Evolutionary conservation across 2,329 filamentous ascomycete species (phyloP), one percentile per base, ranked within the genome.

Genomic region (Colletotrichum truncatum): DNA sequence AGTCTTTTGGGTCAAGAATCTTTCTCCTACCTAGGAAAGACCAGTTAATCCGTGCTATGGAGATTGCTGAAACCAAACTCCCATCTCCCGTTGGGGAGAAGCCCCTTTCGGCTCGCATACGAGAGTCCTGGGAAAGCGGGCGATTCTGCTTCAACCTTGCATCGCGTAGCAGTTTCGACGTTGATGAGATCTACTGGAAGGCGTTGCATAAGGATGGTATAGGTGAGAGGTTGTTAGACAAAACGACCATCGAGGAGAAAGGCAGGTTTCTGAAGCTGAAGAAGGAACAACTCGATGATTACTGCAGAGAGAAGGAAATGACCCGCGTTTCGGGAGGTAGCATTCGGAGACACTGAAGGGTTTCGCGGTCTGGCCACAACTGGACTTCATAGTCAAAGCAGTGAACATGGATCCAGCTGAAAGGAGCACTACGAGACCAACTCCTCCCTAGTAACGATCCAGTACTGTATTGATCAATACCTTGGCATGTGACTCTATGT

Each of bases 91-190:
- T 9, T 3, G 38, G 12, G 9, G 57, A 57, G 23, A 61, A 53
- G 4, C 54, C 18, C 16, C 69, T 73, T 25, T 73, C 69, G 48
- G 25, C 63, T 28, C 66, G 68, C 25, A 79, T 81, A 74, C 73
- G 74, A 32, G 72, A 78, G 4, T 77, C 76, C 6, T 78, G 76
- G 78, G 67, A 26, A 16, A 72, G 65, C 12, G 71, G 72, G 6
- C 70, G 70, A 21, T 80, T 80, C 68, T 80, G 75, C 77, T 78
- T 80, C 53, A 67, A 80, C 45, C 77, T 73, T 67, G 75, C 73
- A n/a, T 72, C 73, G 12, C 72, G 77, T 58, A 78, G 73, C 53
- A 73, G 74, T 59, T 76, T 77, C n/a, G 74, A 78, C 39, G 32
- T 78, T 1, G 77, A 80, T 65, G 68, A 56, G 1, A 69, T 77